phyloP scores from a whole-genome alignment of 2,329 filamentous ascomycete species.

The Celoporthe dispersa region DNA sequence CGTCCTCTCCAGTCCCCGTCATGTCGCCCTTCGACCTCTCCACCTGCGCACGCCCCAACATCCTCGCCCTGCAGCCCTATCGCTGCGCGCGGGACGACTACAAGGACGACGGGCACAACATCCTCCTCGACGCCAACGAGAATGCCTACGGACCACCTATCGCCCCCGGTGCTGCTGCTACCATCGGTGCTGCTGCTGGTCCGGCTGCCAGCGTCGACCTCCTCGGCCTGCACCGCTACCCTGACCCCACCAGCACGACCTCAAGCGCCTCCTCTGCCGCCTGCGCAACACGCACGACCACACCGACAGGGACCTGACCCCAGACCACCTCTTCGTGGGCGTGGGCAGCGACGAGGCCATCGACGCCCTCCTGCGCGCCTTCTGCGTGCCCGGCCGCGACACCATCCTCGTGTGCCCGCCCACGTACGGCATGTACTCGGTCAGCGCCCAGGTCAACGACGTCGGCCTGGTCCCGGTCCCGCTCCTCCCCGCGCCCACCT shows the following conservation, averaged over 20 bases:
- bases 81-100: conserved; percentile 91
- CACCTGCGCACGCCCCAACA: conserved; percentile 77
- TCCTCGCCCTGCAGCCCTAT: conserved; percentile 76
- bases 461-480: conserved; percentile 86
- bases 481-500: conserved; percentile 71
- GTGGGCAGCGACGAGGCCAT: conserved; percentile 97
- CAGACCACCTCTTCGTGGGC: conserved; percentile 89
- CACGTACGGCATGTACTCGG: conserved; percentile 98
- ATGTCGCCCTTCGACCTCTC: conserved; percentile 73
- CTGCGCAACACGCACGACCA: conserved; percentile 86
- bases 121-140: conserved; percentile 97
- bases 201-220: conserved; percentile 67
- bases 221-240: conserved; percentile 87
- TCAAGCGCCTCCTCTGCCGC: conserved; percentile 86
- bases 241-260: conserved; percentile 89
- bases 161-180: conserved; percentile 51
- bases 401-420: conserved; percentile 94
- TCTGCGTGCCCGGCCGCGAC: conserved; percentile 85
- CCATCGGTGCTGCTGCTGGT: conserved; percentile 38
- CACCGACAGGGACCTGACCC: conserved; percentile 72
- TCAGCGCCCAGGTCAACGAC: conserved; percentile 94
- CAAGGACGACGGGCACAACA: conserved; percentile 95
- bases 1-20: neutral
- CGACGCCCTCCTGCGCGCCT: conserved; percentile 89
- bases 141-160: conserved; percentile 92